Conservation (phyloP, 2,329 filamentous ascomycete genomes). For the Acrocalymma vagum region DNA sequence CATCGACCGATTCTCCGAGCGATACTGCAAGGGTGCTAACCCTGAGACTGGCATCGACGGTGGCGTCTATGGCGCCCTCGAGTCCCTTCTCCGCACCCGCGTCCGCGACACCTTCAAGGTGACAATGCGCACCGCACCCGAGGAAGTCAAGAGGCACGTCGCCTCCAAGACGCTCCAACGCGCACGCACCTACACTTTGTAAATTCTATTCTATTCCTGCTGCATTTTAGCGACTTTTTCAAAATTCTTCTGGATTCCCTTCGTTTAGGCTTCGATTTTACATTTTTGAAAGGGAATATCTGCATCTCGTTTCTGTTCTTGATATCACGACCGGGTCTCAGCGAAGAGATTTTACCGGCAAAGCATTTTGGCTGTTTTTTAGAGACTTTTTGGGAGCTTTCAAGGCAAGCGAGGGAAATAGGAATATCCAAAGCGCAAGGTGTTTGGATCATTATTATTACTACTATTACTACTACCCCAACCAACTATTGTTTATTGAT, state of each 20-base stretch:
- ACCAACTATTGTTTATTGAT: too few relatives aligned
- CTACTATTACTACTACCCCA: too few relatives aligned
- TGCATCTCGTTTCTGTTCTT: not conserved
- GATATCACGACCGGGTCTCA: too few relatives aligned
- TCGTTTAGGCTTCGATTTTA: too few relatives aligned
- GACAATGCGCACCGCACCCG: constrained; percentile 45
- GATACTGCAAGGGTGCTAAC: constrained; percentile 39
- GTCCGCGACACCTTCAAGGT: constrained; percentile 47
- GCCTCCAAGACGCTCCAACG: constrained; percentile 38
- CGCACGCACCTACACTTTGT: constrained; percentile 38
- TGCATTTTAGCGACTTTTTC: constrained; percentile 10
- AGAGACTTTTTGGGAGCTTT: too few relatives aligned
- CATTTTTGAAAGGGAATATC: too few relatives aligned
- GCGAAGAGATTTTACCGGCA: too few relatives aligned
- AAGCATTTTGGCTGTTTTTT: too few relatives aligned
- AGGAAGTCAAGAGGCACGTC: constrained; percentile 44
- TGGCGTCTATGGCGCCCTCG: constrained; percentile 39
- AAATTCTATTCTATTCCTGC: constrained; percentile 10
- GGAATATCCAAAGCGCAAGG: too few relatives aligned
- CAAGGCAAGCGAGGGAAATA: too few relatives aligned
- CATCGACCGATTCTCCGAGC: constrained; percentile 46
- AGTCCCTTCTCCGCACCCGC: constrained; percentile 41
- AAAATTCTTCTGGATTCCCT: too few relatives aligned
- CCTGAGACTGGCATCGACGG: constrained; percentile 35
- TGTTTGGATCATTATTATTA: too few relatives aligned